Evolutionary conservation across 75 land plant genomes (phyloP).

Genomic region (Cunninghamia lanceolata): DNA sequence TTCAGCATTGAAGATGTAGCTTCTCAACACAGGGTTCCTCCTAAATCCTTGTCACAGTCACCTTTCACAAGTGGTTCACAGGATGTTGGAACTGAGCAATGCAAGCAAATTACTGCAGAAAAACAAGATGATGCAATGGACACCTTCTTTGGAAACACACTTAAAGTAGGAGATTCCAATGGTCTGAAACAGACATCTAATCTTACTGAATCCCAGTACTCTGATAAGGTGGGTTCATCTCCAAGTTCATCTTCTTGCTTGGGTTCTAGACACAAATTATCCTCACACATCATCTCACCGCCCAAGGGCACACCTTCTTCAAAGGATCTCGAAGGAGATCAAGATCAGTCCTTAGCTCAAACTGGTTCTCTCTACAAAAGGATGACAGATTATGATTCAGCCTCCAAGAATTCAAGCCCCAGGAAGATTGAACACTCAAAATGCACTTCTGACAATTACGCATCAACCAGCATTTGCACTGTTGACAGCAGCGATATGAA

Average conservation of each 20-base stretch:
- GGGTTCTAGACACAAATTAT: slow-evolving; percentile 4
- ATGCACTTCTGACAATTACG: neutral
- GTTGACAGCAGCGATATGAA: neutral
- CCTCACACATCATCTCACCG: neutral
- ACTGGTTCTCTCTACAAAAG: neutral
- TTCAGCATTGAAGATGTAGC: neutral
- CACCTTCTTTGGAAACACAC: neutral
- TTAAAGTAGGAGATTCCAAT: neutral
- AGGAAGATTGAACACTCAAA: neutral
- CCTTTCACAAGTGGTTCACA: neutral
- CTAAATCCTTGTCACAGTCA: neutral
- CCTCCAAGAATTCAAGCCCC: neutral
- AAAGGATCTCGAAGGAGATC: neutral
- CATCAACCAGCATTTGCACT: neutral
- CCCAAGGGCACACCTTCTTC: neutral
- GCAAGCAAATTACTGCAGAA: neutral
- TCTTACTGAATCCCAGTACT: neutral
- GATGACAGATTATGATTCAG: neutral
- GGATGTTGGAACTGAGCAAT: neutral
- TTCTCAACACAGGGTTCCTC: neutral
- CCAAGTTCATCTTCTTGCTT: neutral
- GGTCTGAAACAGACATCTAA: neutral
- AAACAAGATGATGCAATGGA: neutral
- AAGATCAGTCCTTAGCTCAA: neutral
- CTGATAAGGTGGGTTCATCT: neutral